Percentiles rank a stretch among this genome's conserved stretches.
These are phyloP conservation scores for Rhizoctonia solani DNA, from an alignment of 1,284 basidiomycete species.

Conservation along the genomic window DNA sequence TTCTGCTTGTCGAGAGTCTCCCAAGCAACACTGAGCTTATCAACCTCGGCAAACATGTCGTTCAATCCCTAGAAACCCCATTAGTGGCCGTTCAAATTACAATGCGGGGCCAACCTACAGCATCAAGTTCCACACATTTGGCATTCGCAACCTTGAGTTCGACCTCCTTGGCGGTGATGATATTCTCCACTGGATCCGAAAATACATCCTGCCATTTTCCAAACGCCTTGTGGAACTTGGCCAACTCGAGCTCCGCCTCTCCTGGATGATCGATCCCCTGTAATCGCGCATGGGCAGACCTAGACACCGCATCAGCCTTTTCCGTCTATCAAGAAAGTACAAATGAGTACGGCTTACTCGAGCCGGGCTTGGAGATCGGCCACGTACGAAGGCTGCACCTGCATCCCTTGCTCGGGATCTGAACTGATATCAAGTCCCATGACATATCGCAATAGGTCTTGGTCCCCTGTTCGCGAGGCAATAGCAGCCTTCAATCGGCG, in stretches of 20 bases:
- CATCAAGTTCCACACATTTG: constrained; percentile 50
- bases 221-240: constrained; percentile 30
- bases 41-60: constrained; percentile 84
- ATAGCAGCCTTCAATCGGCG: constrained; percentile 74
- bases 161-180: constrained; percentile 36
- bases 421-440: constrained; percentile 16
- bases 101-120: constrained; percentile 43
- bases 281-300: constrained; percentile 28
- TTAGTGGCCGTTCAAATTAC: background rate
- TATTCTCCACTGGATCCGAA: background rate
- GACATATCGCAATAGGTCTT: constrained; percentile 55
- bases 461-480: constrained; percentile 72
- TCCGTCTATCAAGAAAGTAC: constrained; percentile 21
- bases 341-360: constrained; percentile 34
- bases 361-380: constrained; percentile 34
- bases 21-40: constrained; percentile 85
- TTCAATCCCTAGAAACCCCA: constrained; percentile 62
- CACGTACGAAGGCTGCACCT: constrained; percentile 35
- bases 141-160: constrained; percentile 40
- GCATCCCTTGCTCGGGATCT: constrained; percentile 23
- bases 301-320: constrained; percentile 30
- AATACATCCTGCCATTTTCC: constrained; percentile 18
- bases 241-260: constrained; percentile 6
- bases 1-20: constrained; percentile 83
- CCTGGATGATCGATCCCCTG: constrained; percentile 1